These are phyloP conservation scores for Eimeria maxima DNA, from an alignment of 169 alveolate species.

Conservation along the genomic window DNA sequence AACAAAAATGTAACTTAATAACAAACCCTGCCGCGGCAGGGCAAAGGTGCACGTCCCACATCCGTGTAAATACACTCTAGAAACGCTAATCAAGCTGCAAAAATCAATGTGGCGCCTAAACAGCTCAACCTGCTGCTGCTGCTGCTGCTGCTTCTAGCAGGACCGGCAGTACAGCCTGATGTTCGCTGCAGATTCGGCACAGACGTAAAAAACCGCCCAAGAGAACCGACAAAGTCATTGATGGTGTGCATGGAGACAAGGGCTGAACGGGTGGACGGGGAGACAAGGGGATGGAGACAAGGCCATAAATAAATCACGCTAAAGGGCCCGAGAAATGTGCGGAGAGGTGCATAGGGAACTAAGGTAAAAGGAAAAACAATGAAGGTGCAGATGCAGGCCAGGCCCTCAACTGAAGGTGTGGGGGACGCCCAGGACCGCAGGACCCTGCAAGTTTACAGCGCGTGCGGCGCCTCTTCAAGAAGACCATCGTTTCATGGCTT, in stretches of 20 bases:
- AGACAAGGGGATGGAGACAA: not conserved
- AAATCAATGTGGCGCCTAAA: conserved; percentile 30
- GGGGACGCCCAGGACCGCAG: not conserved
- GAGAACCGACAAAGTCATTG: conserved; percentile 43
- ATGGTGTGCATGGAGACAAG: not conserved
- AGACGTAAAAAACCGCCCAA: conserved; percentile 58
- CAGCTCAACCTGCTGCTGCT: conserved; percentile 42
- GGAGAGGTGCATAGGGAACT: too few relatives aligned
- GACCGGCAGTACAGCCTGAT: conserved; percentile 15
- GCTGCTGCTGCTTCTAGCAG: conserved; percentile 7
- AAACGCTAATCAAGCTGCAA: conserved; percentile 43
- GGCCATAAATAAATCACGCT: not conserved
- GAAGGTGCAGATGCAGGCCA: too few relatives aligned
- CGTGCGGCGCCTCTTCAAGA: not conserved
- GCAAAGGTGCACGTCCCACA: conserved; percentile 71
- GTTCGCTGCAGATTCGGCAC: conserved; percentile 21
- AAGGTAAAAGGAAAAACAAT: too few relatives aligned
- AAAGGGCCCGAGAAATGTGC: not conserved
- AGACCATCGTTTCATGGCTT: not conserved
- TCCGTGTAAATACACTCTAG: conserved; percentile 52
- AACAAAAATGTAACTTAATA: conserved; percentile 9
- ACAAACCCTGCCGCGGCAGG: conserved; percentile 30
- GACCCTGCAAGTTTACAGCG: too few relatives aligned
- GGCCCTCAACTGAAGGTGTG: not conserved
- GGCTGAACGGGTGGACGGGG: not conserved